Conservation (phyloP, 495 filamentous ascomycete genomes). For the Lindgomyces ingoldianus region DNA sequence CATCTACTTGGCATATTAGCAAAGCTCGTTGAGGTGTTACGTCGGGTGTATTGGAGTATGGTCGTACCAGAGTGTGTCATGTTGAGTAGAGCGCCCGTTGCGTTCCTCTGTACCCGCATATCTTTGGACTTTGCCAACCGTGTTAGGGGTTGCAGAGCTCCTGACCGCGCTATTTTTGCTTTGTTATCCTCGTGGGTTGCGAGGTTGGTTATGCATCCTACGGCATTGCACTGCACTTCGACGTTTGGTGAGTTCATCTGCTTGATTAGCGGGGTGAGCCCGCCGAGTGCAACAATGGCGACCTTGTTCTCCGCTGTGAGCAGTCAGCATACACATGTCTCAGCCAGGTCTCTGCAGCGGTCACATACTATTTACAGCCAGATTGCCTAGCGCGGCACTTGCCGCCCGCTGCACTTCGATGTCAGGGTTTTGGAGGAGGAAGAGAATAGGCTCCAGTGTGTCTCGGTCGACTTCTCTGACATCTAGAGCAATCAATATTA, state of each 20-base stretch:
- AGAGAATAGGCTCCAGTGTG: conserved; percentile 93
- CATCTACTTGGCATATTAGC: conserved; percentile 58
- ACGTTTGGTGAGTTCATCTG: conserved; percentile 99
- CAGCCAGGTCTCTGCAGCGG: conserved; percentile 3
- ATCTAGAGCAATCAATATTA: conserved; percentile 59
- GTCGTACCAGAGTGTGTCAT: conserved; percentile 96
- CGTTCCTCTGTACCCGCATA: conserved; percentile 97
- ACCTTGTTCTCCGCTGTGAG: conserved; percentile 93
- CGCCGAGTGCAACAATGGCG: conserved; percentile 87
- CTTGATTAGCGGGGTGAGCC: conserved; percentile 85
- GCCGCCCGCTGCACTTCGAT: conserved; percentile 97
- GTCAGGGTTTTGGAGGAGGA: conserved; percentile 89
- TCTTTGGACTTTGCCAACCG: conserved; percentile 94
- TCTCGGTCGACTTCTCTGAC: conserved; percentile 93
- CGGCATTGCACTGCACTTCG: conserved; percentile 98
- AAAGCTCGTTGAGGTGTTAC: neutral
- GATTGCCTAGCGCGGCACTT: conserved; percentile 92
- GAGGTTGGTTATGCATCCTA: conserved; percentile 96
- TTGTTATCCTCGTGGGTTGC: conserved; percentile 99
- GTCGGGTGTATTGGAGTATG: neutral
- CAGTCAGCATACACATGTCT: conserved; percentile 49
- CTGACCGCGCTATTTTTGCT: conserved; percentile 94
- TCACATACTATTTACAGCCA: conserved; percentile 89
- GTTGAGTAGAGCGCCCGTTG: conserved; percentile 91
- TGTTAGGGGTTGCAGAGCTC: conserved; percentile 86